Evolutionary conservation across 2,329 filamentous ascomycete genomes (phyloP), one percentile per base, ranked within the genome.

Genomic region (Sphaceloma murrayae): DNA sequence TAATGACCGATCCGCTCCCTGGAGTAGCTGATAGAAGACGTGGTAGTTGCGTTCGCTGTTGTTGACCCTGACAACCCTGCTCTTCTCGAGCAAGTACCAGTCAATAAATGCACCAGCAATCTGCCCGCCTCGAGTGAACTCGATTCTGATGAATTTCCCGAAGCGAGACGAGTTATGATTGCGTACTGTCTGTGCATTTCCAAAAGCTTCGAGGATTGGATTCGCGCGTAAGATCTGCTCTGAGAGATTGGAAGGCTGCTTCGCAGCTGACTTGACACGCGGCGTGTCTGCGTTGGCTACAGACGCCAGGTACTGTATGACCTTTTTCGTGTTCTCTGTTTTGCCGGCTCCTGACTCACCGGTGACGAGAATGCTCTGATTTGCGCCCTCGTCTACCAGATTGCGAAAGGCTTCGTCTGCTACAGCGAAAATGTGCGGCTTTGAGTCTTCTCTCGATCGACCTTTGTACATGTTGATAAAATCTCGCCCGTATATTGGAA

Each of bases 121-220:
- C 45, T 91, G 83, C 19, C 93, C 93, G 26, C 77, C 77, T 17
- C 84, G 75, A 24, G 79, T 86, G 64, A 98, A 95, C 59, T 95
- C 87, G 57, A 98, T 98, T 39, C 93, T 77, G 59, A 98, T 98
- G 58, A 98, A 98, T 62, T 98, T 98, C 59, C 91, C 91, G 57
- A 98, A 98, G 51, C 91, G 80, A 4, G 91, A 98, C 0, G 91
- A 98, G 61, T 98, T 98, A 67, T 98, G 91, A 63, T 98, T 98
- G 44, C 91, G 78, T 21, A 98, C 86, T 0, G 91, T 98, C 61
- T 98, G 93, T 1, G 91, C 91, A 59, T 98, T 98, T 49, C 93
- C 93, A 56, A 98, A 98, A 1, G 91, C 84, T 73, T 98, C 93
- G 2, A 98, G 75, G 38, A 98, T 98, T 0, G 91, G 91, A 60